Percentiles rank a stretch among this genome's conserved stretches.
phyloP scores from a whole-genome alignment of 306 rosid species.

The Castanea mollissima region DNA sequence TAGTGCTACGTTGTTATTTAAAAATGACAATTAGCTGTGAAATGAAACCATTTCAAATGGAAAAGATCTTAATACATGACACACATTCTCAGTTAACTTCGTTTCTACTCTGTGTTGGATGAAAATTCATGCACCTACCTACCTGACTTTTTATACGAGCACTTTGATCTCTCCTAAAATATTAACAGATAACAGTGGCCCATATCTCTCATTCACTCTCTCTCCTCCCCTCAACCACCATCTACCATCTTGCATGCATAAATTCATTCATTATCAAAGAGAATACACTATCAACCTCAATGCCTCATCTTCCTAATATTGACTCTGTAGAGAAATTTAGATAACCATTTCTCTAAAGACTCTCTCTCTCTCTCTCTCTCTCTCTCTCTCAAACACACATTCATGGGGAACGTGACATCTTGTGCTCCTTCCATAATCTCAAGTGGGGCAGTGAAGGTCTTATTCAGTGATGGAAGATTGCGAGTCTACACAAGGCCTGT shows the following conservation, averaged over 20 bases:
- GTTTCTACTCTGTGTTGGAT: background rate
- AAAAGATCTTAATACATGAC: background rate
- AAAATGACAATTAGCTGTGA: too few relatives aligned
- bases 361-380: background rate
- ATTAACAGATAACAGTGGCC: constrained; percentile 30
- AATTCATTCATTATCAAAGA: constrained; percentile 25
- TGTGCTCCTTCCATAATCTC: constrained; percentile 59
- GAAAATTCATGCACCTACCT: background rate
- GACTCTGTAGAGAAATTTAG: background rate
- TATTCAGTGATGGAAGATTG: constrained; percentile 53
- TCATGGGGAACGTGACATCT: constrained; percentile 75
- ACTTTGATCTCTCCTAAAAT: background rate
- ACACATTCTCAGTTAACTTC: background rate
- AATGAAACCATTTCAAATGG: too few relatives aligned
- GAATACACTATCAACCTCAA: constrained; percentile 11
- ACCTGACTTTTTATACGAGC: background rate
- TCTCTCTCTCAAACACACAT: background rate
- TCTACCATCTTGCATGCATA: constrained; percentile 21
- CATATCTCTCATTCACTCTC: constrained; percentile 16
- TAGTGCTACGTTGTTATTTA: too few relatives aligned
- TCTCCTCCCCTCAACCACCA: constrained; percentile 24
- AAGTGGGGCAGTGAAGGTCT: constrained; percentile 46
- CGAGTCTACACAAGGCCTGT: constrained; percentile 50
- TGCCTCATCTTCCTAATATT: constrained; percentile 10
- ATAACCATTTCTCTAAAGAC: background rate